Evolutionary conservation across 2,329 filamentous ascomycete species (phyloP).

Genomic region (Tolypocladium capitatum): DNA sequence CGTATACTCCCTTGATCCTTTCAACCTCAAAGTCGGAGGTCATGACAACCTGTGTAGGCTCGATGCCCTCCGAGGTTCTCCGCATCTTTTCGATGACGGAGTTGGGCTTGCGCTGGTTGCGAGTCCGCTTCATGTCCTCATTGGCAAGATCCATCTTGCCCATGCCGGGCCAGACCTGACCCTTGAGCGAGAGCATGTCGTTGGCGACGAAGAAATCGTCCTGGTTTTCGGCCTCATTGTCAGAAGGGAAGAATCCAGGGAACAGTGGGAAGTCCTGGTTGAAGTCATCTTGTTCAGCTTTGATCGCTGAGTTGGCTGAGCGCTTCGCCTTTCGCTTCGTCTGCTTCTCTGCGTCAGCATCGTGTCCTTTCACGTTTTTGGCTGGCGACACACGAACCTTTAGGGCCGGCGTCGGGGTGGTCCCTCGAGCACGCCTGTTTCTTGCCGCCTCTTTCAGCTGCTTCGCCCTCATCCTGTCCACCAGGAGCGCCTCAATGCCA

Average conservation of each 20-base stretch:
- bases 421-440: conserved; percentile 31
- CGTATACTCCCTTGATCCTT: conserved; percentile 45
- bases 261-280: conserved; percentile 14
- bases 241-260: conserved; percentile 14
- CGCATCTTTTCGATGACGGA: conserved; percentile 57
- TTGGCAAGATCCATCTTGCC: conserved; percentile 69
- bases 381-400: conserved; percentile 9
- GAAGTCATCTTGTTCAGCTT: conserved; percentile 15
- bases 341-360: conserved; percentile 5
- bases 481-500: conserved; percentile 58
- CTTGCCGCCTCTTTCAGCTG: conserved; percentile 48
- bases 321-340: conserved; percentile 18
- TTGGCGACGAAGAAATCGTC: conserved; percentile 13
- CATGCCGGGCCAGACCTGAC: conserved; percentile 66
- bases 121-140: conserved; percentile 55
- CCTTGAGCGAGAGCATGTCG: conserved; percentile 44
- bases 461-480: conserved; percentile 65
- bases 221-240: conserved; percentile 14
- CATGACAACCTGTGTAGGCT: conserved; percentile 53
- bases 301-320: conserved; percentile 10
- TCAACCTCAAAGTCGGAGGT: conserved; percentile 35
- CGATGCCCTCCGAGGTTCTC: conserved; percentile 48
- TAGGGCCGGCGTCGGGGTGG: conserved; percentile 5
- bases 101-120: conserved; percentile 67
- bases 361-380: background rate